These are phyloP conservation scores for Fraxinus anomala DNA, from an alignment of 257 asterid genomes.

Conservation along the genomic window DNA sequence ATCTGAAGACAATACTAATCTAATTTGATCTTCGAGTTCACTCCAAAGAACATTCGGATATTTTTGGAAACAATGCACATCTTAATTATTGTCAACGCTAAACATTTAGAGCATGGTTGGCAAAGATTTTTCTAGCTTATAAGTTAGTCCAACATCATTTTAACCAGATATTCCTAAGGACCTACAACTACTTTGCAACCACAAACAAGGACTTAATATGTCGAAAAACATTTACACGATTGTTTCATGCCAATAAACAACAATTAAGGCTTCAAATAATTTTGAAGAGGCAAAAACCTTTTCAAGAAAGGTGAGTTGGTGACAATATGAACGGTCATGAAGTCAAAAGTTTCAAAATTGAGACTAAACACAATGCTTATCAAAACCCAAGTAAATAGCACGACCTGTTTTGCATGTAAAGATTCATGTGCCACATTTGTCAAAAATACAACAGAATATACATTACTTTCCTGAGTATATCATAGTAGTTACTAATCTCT, in stretches of 20 bases:
- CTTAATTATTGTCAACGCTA: background rate
- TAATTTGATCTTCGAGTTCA: background rate
- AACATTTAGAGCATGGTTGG: background rate
- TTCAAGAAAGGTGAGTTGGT: background rate
- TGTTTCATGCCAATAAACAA: background rate
- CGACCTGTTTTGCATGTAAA: background rate
- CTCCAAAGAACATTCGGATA: background rate
- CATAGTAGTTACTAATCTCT: background rate
- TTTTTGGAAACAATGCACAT: background rate
- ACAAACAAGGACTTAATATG: background rate
- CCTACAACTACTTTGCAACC: no score
- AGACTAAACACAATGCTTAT: background rate
- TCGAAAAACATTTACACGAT: background rate
- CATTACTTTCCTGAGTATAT: background rate
- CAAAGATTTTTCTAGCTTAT: no score
- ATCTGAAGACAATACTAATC: background rate
- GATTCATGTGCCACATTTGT: background rate
- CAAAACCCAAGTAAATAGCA: background rate
- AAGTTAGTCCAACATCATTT: no score
- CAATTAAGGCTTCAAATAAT: background rate
- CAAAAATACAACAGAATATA: background rate
- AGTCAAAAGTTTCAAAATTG: background rate
- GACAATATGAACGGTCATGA: constrained; percentile 1
- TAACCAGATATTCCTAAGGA: no score
- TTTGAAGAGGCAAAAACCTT: background rate